A percentile compares a stretch with the other conserved stretches of the same genome.
Evolutionary conservation across 441 rosid species (phyloP).

Genomic region (Erysimum pusillum): DNA sequence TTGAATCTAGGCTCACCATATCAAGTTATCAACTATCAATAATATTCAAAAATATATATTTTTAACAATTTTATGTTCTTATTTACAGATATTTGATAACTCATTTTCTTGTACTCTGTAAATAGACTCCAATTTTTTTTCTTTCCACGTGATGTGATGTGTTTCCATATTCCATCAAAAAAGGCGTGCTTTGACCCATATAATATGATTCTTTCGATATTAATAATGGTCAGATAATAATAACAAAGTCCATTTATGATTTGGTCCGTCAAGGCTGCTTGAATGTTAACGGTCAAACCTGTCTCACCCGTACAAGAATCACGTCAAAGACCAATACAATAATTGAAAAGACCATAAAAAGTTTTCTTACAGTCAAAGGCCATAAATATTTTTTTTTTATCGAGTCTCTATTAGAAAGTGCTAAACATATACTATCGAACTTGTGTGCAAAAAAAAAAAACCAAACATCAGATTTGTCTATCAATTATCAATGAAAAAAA

Average conservation of each 20-base stretch:
- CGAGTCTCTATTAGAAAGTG: neutral
- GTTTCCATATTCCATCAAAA: slow-evolving; percentile 37
- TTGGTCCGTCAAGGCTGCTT: slow-evolving; percentile 52
- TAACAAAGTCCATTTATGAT: slow-evolving; percentile 34
- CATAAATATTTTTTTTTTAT: neutral
- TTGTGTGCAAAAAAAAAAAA: neutral
- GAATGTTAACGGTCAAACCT: slow-evolving; percentile 40
- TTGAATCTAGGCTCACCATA: too few species aligned
- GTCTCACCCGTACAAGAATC: slow-evolving; percentile 34
- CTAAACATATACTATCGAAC: neutral
- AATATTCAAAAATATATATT: too few species aligned
- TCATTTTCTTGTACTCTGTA: too few species aligned
- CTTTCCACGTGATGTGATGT: slow-evolving; percentile 25
- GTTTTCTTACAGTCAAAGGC: neutral
- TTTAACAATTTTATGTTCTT: too few species aligned
- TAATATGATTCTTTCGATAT: slow-evolving; percentile 26
- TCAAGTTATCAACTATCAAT: too few species aligned
- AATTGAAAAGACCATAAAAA: slow-evolving; percentile 9
- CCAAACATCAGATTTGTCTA: neutral
- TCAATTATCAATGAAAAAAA: neutral
- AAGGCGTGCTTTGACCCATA: slow-evolving; percentile 49
- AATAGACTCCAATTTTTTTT: too few species aligned
- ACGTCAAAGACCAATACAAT: slow-evolving; percentile 39
- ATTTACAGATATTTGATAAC: too few species aligned
- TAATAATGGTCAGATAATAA: slow-evolving; percentile 30